phyloP scores from a whole-genome alignment of 2,329 filamentous ascomycete species.

The Pyrenochaeta sp. region DNA sequence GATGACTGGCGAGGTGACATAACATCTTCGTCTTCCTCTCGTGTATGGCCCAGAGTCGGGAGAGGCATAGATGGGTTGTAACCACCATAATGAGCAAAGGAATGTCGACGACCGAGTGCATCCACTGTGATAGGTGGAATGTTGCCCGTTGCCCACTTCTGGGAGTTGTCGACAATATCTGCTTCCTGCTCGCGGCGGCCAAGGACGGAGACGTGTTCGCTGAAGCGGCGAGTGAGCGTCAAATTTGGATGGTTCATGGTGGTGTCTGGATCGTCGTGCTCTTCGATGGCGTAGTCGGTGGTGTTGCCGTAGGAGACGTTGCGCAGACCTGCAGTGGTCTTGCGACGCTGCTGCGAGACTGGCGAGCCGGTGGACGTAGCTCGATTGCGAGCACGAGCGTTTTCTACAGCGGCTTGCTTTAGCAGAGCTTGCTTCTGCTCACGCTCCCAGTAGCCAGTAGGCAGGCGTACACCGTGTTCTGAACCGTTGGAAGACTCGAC shows the following conservation, averaged over 20 bases:
- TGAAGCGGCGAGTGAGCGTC: conserved; percentile 46
- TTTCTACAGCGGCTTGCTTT: conserved; percentile 49
- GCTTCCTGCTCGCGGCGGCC: conserved; percentile 35
- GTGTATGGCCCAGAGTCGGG: conserved; percentile 39
- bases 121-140: conserved; percentile 32
- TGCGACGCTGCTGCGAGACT: conserved; percentile 35
- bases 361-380: conserved; percentile 41
- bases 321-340: conserved; percentile 59
- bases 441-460: conserved; percentile 43
- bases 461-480: conserved; percentile 57
- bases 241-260: conserved; percentile 53
- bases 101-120: conserved; percentile 77
- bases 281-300: conserved; percentile 76
- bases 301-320: conserved; percentile 65
- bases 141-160: conserved; percentile 41
- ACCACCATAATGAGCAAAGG: conserved; percentile 65
- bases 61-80: conserved; percentile 35
- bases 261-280: conserved; percentile 71
- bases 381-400: conserved; percentile 44
- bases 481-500: conserved; percentile 69
- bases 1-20: conserved; percentile 35
- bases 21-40: conserved; percentile 42
- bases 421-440: conserved; percentile 44
- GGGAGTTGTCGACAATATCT: conserved; percentile 31
- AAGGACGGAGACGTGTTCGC: conserved; percentile 40